These are phyloP conservation scores for Agapanthus africanus DNA, from an alignment of 106 monocot species.

Conservation along the genomic window DNA sequence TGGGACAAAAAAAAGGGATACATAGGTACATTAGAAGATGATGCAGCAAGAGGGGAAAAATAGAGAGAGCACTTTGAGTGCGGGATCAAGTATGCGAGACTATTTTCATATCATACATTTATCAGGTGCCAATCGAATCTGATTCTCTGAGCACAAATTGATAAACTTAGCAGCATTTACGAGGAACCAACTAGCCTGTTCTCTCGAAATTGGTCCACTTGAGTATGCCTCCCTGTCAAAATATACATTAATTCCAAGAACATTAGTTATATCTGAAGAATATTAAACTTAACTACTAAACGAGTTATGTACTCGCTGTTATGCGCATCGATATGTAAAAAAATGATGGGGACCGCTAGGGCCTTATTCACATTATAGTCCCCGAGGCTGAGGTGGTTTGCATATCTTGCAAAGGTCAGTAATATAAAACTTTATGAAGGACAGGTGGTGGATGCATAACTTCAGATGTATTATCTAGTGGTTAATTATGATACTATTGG, in stretches of 20 bases:
- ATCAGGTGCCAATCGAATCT: slow-evolving; percentile 77
- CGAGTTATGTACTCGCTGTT: background rate
- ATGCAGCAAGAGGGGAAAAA: background rate
- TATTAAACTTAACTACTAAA: background rate
- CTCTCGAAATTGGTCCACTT: slow-evolving; percentile 32
- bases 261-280: too few species aligned
- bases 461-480: too few species aligned
- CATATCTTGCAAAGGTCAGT: background rate
- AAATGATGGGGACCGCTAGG: background rate
- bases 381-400: too few species aligned
- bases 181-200: slow-evolving; percentile 42
- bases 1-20: slow-evolving; percentile 13
- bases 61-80: background rate
- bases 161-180: slow-evolving; percentile 50
- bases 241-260: background rate
- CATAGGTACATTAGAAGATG: slow-evolving; percentile 4
- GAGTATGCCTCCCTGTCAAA: slow-evolving; percentile 68
- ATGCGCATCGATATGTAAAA: background rate
- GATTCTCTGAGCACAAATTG: slow-evolving; percentile 53
- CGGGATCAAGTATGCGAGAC: too few species aligned
- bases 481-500: too few species aligned
- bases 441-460: too few species aligned
- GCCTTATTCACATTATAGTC: too few species aligned
- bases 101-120: slow-evolving; percentile 93
- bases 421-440: too few species aligned